These are phyloP conservation scores for Chlamydomonas sphaeroides DNA, from an alignment of 139 green algal species.

Conservation along the genomic window DNA sequence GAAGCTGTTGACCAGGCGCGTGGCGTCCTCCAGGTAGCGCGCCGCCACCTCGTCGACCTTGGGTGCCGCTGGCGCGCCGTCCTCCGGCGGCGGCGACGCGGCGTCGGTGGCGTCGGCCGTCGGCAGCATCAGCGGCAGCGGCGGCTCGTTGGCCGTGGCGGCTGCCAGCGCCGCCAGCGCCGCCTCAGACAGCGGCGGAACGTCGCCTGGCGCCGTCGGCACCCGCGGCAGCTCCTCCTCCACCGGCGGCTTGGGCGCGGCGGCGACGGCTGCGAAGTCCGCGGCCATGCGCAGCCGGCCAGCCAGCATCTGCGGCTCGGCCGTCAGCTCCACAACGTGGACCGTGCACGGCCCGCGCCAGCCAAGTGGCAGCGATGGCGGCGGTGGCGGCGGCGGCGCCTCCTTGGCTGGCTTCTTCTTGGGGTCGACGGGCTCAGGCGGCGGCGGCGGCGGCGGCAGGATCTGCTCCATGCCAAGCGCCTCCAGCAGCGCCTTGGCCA, in stretches of 20 bases:
- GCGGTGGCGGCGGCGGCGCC: conserved; percentile 17
- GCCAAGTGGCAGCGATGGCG: conserved; percentile 3
- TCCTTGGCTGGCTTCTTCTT: conserved; percentile 50
- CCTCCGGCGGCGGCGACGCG: too few species aligned
- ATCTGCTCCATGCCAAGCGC: conserved; percentile 57
- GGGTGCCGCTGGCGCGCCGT: not conserved
- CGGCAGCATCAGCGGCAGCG: too few species aligned
- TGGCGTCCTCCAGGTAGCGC: conserved; percentile 22
- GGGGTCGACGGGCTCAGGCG: conserved; percentile 2
- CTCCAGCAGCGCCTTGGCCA: conserved; percentile 49
- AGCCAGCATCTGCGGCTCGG: conserved; percentile 4
- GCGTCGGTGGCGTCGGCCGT: too few species aligned
- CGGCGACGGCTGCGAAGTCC: not conserved
- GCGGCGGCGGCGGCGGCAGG: conserved; percentile 37
- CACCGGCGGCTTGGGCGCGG: not conserved
- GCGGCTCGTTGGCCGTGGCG: too few species aligned
- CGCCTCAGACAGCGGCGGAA: conserved; percentile 4
- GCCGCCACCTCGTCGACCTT: conserved; percentile 16
- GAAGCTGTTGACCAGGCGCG: not conserved
- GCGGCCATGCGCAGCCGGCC: not conserved
- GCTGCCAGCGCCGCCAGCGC: not conserved
- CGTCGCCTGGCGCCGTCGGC: not conserved
- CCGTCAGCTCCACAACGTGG: conserved; percentile 37
- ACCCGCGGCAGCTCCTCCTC: not conserved
- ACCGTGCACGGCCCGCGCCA: conserved; percentile 29